Base-by-base conservation (phyloP, 2,329 filamentous ascomycete species). In the Aspergillus ustus region DNA sequence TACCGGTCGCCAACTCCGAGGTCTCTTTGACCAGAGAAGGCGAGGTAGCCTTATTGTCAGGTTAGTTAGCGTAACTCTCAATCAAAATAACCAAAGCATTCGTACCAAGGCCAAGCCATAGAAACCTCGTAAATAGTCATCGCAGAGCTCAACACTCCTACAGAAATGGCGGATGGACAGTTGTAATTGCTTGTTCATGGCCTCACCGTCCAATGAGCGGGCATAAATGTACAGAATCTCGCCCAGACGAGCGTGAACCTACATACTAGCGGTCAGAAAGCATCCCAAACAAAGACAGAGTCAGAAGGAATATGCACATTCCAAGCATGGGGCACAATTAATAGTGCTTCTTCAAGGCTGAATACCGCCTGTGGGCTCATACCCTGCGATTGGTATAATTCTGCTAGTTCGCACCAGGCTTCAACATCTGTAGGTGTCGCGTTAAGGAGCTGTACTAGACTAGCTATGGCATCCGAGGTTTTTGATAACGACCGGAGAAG, bases 301-400 rank as follows among this genome's bases (percentile, higher is more conserved):
- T 13, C 19, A 37, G 17, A 17, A 9, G 17, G 28, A 20, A 13
- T 28, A 13, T 91, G 75, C 76, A 95, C 91, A 81, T 96, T 98
- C 93, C 95, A 99, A 20, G 94, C 92, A 80, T 97, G 96, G 4
- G 95, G 94, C 57, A 88, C 86, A 60, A 96, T 83, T 55, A 98
- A 82, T 49, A 99, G 78, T 20, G 96, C 92, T 76, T 99, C 95
- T 76, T 99, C 95, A 49, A 97, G 80, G 63, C 92, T 90, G 76
- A 90, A 97, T 54, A 97, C 88, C 44, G 93, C 91, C 76, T 98
- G 94, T 15, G 88, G 80, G 72, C 91, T 92, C 69, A 94, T 79
- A 0, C 90, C 92, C 73, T 94, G 90, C 20, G 84, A 84, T 31
- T 93, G 83, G 77, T 99, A 98, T 63, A 97, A 80, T 73, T 97